Percentiles rank a stretch among this genome's conserved stretches.
phyloP scores from a whole-genome alignment of 371 early-diverging fungal genomes.

The Blakeslea trispora region DNA sequence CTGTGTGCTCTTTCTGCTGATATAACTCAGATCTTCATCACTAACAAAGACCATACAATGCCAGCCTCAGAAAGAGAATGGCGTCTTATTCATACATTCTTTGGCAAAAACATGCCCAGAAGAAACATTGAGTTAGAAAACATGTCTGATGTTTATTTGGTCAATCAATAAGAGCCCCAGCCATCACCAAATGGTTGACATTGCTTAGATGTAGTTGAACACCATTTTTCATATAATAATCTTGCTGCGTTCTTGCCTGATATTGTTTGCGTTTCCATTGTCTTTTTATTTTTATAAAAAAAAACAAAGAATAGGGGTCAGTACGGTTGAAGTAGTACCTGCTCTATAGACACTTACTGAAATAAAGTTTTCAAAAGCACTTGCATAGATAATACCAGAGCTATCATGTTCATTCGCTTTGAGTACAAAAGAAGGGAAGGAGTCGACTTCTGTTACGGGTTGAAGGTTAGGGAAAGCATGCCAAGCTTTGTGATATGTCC shows the following conservation, averaged over 20 bases:
- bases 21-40: constrained; percentile 40
- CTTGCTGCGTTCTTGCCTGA: constrained; percentile 58
- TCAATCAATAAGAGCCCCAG: constrained; percentile 41
- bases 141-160: constrained; percentile 58
- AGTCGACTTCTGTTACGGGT: constrained; percentile 28
- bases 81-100: constrained; percentile 57
- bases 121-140: constrained; percentile 47
- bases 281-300: no score
- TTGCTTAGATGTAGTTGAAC: constrained; percentile 16
- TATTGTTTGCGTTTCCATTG: constrained; percentile 71
- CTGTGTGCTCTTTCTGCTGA: constrained; percentile 39
- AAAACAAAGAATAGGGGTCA: not conserved
- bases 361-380: constrained; percentile 61
- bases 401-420: constrained; percentile 29
- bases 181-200: constrained; percentile 45
- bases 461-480: constrained; percentile 64
- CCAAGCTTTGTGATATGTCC: constrained; percentile 65
- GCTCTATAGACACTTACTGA: constrained; percentile 44
- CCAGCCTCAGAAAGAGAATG: constrained; percentile 53
- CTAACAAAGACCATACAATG: constrained; percentile 54
- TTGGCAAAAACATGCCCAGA: constrained; percentile 51
- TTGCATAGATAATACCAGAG: constrained; percentile 56
- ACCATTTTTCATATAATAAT: constrained; percentile 54
- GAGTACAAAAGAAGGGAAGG: constrained; percentile 31
- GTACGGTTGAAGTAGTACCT: not conserved